phyloP scores from a whole-genome alignment of 805 yeast genomes.

The Cyberlindnera mississippiensis region DNA sequence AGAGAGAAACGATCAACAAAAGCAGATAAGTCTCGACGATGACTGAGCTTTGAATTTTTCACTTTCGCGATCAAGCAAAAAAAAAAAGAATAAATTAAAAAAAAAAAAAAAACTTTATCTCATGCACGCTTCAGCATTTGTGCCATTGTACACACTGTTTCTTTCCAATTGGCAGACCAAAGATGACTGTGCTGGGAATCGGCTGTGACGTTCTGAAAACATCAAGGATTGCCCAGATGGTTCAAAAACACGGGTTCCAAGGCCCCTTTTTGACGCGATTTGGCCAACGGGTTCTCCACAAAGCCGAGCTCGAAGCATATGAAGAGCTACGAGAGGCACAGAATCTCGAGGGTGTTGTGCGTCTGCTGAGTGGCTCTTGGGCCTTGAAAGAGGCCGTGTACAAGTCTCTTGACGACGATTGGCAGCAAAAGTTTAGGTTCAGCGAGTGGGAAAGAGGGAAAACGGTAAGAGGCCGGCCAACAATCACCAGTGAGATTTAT shows the following conservation, averaged over 20 bases:
- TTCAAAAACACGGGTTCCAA: slow-evolving; percentile 32
- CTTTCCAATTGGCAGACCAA: neutral
- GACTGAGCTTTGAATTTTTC: no score
- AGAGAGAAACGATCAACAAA: no score
- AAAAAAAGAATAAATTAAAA: no score
- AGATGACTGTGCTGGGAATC: slow-evolving; percentile 16
- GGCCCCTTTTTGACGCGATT: slow-evolving; percentile 34
- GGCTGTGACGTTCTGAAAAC: slow-evolving; percentile 45
- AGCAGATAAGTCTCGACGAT: no score
- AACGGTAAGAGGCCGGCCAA: slow-evolving; percentile 41
- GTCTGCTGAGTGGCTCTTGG: slow-evolving; percentile 58
- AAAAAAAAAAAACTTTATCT: no score
- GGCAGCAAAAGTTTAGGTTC: slow-evolving; percentile 53
- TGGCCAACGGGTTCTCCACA: slow-evolving; percentile 48
- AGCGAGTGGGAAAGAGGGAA: slow-evolving; percentile 53
- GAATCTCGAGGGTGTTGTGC: slow-evolving; percentile 28
- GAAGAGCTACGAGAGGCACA: slow-evolving; percentile 11
- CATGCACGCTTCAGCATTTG: no score
- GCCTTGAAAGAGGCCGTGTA: slow-evolving; percentile 71
- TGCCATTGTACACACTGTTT: no score
- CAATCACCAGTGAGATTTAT: slow-evolving; percentile 34
- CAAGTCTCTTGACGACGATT: slow-evolving; percentile 47
- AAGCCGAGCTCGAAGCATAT: slow-evolving; percentile 38
- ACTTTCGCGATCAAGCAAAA: no score
- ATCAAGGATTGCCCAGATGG: slow-evolving; percentile 41